phyloP scores from a whole-genome alignment of 2,329 filamentous ascomycete genomes.

The Neonectria coccinea region DNA sequence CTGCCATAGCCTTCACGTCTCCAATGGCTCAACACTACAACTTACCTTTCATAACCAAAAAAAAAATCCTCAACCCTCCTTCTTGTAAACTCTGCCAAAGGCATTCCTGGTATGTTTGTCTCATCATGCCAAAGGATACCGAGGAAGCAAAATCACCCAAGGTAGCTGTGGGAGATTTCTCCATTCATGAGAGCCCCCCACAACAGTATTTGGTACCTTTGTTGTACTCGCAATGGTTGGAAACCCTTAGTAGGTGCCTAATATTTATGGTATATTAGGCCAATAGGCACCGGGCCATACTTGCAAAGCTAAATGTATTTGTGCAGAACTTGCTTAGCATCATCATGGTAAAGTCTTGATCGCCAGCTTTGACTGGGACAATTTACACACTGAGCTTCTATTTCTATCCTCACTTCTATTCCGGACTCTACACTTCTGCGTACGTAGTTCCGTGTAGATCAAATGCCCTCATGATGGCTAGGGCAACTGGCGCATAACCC shows the following conservation, averaged over 20 bases:
- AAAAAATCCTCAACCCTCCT: no score
- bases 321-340: not conserved
- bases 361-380: not conserved
- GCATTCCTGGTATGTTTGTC: no score
- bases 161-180: no score
- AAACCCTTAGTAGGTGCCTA: no score
- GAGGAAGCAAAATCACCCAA: no score
- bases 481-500: constrained; percentile 70
- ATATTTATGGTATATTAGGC: not conserved
- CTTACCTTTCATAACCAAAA: not conserved
- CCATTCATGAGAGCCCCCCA: no score
- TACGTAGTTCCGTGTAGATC: constrained; percentile 54
- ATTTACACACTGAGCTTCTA: not conserved
- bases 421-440: constrained; percentile 16
- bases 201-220: no score
- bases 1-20: no score
- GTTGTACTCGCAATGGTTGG: no score
- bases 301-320: not conserved
- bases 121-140: no score
- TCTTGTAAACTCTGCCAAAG: no score
- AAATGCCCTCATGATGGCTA: constrained; percentile 76
- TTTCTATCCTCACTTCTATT: not conserved
- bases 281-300: not conserved
- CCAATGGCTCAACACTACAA: no score
- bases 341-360: not conserved